Conservation (phyloP, 768 basidiomycete genomes). For the Cantharellus cinnabarinus region DNA sequence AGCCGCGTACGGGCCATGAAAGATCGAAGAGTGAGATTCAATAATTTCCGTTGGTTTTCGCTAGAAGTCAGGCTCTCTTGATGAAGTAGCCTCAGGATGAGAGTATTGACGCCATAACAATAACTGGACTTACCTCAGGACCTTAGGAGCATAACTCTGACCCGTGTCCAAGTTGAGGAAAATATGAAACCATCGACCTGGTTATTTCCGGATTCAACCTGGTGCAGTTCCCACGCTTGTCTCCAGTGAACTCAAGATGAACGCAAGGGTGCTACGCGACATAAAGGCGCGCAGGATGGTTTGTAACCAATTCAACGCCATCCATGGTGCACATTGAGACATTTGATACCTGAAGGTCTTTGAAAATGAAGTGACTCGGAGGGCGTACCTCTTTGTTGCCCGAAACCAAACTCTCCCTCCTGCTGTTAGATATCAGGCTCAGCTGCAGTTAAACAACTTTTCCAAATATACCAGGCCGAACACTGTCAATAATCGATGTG, state of each 20-base stretch:
- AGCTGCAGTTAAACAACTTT: slow-evolving; percentile 80
- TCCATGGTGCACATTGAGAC: background rate
- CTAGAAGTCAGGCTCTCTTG: background rate
- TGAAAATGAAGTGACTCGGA: slow-evolving; percentile 59
- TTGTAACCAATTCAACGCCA: slow-evolving; percentile 16
- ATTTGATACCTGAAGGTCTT: slow-evolving; percentile 27
- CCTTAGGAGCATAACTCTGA: background rate
- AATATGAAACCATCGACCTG: no score
- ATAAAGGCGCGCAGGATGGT: slow-evolving; percentile 8
- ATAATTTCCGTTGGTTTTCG: no score
- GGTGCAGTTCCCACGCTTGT: no score
- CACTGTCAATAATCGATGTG: slow-evolving; percentile 75
- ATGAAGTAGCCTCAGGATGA: background rate
- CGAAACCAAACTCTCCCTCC: slow-evolving; percentile 78
- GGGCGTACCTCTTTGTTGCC: slow-evolving; percentile 85
- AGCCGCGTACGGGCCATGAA: slow-evolving; percentile 21
- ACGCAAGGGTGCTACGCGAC: slow-evolving; percentile 7
- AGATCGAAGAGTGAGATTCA: no score
- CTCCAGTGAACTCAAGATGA: slow-evolving; percentile 3
- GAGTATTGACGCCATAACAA: background rate
- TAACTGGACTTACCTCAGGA: background rate
- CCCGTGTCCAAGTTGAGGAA: no score
- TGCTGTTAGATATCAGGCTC: slow-evolving; percentile 81
- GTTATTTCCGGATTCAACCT: no score
- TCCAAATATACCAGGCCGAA: slow-evolving; percentile 66